Base-by-base conservation (phyloP, 2,329 filamentous ascomycete genomes). In the Fusarium algeriense region DNA sequence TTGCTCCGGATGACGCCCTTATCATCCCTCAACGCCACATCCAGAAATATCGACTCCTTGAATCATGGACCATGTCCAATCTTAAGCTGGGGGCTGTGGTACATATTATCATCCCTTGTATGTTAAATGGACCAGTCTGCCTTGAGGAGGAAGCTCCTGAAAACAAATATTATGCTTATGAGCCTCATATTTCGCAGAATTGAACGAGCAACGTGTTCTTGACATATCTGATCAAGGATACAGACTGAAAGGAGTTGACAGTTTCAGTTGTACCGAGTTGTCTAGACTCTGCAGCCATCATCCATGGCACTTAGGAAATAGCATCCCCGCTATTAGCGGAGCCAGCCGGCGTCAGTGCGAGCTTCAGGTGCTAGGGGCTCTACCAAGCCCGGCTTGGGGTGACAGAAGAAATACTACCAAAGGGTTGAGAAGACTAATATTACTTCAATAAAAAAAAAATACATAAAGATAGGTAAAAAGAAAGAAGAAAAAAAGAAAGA, bases 281-380 rank as follows among this genome's bases (percentile, higher is more conserved):
- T 64, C 65, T 70, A 59, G 55, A 70, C 57, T 58, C 66, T 70
- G 57, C 50, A 71, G 52, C 37, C 49, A 70, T 59, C 32, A 45
- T 60, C 54, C 64, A 56, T 63, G 60, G 55, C 69, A 65, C 40
- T 44, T 70, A 70, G 60, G 69, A 49, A 56, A 70, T 64, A 64
- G 62, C 35, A 73, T 59, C 70, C 68, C 70, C 70, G 62, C 70
- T 72, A 73, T 72, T 73, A 70, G 70, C 70, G 70, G 70, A 72
- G 70, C 60, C 64, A 64, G 70, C 70, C 70, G 70, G 70, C 70
- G 66, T 71, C 69, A 73, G 69, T 73, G 69, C 69, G 60, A 68
- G 69, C 69, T 72, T 72, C 59, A 67, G 55, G 64, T 69, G 55
- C 70, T 66, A 57, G 70, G 70, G 73, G 63, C 60, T 53, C 49